Evolutionary conservation across 73 alveolate species (phyloP).

Genomic region (Paramecium tetraurelia): DNA sequence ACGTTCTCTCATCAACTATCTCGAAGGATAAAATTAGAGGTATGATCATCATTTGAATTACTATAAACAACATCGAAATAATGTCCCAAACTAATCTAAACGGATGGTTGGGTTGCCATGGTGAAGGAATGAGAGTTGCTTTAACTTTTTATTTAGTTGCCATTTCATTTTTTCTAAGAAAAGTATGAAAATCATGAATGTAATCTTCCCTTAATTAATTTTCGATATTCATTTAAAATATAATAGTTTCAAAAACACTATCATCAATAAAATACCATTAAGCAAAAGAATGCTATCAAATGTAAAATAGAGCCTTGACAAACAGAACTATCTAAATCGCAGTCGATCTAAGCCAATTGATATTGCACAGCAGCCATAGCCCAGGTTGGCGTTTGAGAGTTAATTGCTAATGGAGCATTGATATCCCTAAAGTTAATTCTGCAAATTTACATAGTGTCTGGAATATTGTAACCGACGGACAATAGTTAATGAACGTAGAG

Average conservation of each 20-base stretch:
- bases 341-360: neutral
- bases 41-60: constrained; percentile 7
- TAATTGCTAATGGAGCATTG: neutral
- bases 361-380: constrained; percentile 10
- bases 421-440: neutral
- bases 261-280: neutral
- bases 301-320: neutral
- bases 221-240: neutral
- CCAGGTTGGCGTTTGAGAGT: constrained; percentile 21
- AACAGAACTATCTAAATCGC: neutral
- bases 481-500: neutral
- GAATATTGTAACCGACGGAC: neutral
- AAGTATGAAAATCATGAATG: neutral
- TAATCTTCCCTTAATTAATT: neutral
- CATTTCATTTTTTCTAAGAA: neutral
- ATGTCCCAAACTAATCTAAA: neutral
- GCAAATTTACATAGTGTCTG: neutral
- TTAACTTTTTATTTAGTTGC: neutral
- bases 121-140: neutral
- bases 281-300: neutral
- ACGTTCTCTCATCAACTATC: neutral
- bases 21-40: neutral
- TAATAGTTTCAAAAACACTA: neutral
- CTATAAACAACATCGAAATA: neutral
- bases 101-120: constrained; percentile 2